phyloP scores from a whole-genome alignment of 2,329 filamentous ascomycete genomes.

The Cladosporium sp. region DNA sequence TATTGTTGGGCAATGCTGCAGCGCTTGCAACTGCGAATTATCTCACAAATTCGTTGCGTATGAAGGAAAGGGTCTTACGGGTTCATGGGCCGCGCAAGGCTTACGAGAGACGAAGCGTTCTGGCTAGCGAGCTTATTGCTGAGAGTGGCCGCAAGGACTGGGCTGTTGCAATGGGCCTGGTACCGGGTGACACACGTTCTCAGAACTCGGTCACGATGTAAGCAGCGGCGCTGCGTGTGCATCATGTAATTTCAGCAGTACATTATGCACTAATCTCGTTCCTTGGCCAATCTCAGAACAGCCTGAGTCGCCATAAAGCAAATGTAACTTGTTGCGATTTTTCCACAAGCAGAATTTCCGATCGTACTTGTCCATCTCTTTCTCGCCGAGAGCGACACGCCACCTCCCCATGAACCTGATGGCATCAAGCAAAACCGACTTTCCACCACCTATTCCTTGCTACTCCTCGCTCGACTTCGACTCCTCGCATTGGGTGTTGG shows the following conservation, averaged over 20 bases:
- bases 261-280: not conserved
- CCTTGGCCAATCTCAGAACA: not conserved
- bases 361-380: not conserved
- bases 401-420: not conserved
- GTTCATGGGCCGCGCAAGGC: conserved; percentile 30
- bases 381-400: not conserved
- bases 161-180: conserved; percentile 41
- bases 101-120: conserved; percentile 36
- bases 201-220: not conserved
- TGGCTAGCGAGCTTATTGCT: conserved; percentile 42
- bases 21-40: conserved; percentile 58
- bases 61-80: conserved; percentile 51
- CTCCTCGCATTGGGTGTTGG: not conserved
- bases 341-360: not conserved
- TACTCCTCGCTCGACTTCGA: not conserved
- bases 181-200: conserved; percentile 20
- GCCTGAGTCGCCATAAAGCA: not conserved
- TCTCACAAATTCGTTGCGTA: conserved; percentile 48
- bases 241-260: not conserved
- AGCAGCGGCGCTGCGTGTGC: not conserved
- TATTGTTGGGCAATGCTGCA: conserved; percentile 56
- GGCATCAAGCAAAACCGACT: not conserved
- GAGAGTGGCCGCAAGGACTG: conserved; percentile 40
- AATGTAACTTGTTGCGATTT: not conserved
- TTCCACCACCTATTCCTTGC: not conserved